phyloP scores from a whole-genome alignment of 805 yeast species.

The Metschnikowia anglica region DNA sequence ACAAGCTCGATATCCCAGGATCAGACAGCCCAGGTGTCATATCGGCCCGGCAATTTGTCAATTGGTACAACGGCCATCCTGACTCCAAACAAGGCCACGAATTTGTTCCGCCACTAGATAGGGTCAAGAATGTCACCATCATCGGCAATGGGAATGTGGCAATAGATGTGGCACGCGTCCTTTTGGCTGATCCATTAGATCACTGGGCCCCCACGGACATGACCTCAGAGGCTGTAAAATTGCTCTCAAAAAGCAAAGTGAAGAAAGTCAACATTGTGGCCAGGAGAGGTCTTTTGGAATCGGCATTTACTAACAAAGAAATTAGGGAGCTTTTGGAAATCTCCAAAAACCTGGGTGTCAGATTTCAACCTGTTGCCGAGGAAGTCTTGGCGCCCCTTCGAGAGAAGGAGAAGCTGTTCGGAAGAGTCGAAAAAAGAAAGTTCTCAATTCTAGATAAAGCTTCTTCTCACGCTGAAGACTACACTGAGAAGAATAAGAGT shows the following conservation, averaged over 20 bases:
- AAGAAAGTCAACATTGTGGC: conserved; percentile 71
- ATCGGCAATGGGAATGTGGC: conserved; percentile 99
- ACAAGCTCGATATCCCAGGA: conserved; percentile 60
- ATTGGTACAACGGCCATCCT: conserved; percentile 95
- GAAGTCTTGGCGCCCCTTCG: conserved; percentile 29
- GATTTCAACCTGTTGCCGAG: conserved; percentile 40
- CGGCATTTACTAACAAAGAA: conserved; percentile 92
- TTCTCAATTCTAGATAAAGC: conserved; percentile 61
- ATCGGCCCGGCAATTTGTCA: conserved; percentile 83
- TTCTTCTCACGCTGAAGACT: conserved; percentile 4
- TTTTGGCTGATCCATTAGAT: conserved; percentile 55
- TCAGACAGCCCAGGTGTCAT: conserved; percentile 63
- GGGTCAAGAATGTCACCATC: conserved; percentile 65
- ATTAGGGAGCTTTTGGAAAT: conserved; percentile 78
- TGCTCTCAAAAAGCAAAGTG: conserved; percentile 55
- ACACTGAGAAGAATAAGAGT: conserved; percentile 17
- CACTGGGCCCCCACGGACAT: conserved; percentile 76
- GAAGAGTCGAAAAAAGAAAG: conserved; percentile 62
- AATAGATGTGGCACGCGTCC: conserved; percentile 79
- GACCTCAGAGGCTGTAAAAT: conserved; percentile 53
- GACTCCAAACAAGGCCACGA: conserved; percentile 32
- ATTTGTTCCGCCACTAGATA: conserved; percentile 54
- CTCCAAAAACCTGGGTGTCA: conserved; percentile 46
- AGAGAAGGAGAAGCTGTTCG: conserved; percentile 33
- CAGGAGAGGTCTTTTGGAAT: conserved; percentile 79